phyloP scores from a whole-genome alignment of 1,284 basidiomycete genomes.

The Fomitopsis pinicola region DNA sequence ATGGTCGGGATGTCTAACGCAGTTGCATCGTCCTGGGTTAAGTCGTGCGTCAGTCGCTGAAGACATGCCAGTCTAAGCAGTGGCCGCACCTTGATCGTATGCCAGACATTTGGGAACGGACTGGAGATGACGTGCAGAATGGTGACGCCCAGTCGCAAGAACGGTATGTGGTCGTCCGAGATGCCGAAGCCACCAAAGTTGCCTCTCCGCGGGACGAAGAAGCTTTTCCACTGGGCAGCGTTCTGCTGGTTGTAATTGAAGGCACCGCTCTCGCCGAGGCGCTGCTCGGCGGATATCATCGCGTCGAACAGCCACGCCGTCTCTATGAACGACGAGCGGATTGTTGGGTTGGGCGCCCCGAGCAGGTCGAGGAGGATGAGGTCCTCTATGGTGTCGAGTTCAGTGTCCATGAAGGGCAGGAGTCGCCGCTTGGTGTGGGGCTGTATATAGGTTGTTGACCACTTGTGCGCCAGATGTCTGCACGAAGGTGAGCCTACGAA shows the following conservation, averaged over 20 bases:
- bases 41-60: neutral
- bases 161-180: constrained; percentile 95
- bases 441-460: constrained; percentile 67
- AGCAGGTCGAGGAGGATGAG: constrained; percentile 88
- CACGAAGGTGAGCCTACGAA: neutral
- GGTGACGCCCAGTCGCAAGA: constrained; percentile 80
- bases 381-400: constrained; percentile 82
- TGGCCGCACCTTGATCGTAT: constrained; percentile 57
- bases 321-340: constrained; percentile 80
- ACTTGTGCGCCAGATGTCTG: constrained; percentile 83
- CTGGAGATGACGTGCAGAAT: constrained; percentile 88
- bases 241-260: constrained; percentile 46
- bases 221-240: constrained; percentile 48
- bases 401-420: constrained; percentile 46
- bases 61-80: neutral
- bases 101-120: constrained; percentile 94
- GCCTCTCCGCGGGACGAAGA: constrained; percentile 50
- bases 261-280: constrained; percentile 59
- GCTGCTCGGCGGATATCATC: constrained; percentile 62
- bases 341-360: constrained; percentile 67
- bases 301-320: constrained; percentile 90
- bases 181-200: constrained; percentile 58
- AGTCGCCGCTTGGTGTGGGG: constrained; percentile 61
- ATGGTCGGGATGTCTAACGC: constrained; percentile 86
- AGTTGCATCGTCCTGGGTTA: constrained; percentile 78